These are phyloP conservation scores for Lasiosphaeria hispida DNA, from an alignment of 495 filamentous ascomycete genomes.

Conservation along the genomic window DNA sequence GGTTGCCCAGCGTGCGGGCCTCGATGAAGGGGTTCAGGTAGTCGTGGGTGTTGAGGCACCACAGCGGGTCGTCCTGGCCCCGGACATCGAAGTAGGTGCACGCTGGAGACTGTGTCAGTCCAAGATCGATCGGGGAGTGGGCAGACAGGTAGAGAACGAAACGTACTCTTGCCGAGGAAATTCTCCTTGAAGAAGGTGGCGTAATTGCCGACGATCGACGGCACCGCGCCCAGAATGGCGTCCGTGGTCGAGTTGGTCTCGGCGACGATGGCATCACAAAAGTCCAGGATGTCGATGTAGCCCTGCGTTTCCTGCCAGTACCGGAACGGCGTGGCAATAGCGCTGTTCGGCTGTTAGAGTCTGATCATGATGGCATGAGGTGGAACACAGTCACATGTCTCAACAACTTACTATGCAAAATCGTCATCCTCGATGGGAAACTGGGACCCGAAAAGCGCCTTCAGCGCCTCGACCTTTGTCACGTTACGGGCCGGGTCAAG, in stretches of 20 bases:
- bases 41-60: conserved; percentile 61
- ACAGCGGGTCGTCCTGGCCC: conserved; percentile 46
- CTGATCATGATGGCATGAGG: too few relatives aligned
- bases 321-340: conserved; percentile 24
- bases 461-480: conserved; percentile 21
- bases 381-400: conserved; percentile 20
- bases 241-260: conserved; percentile 1
- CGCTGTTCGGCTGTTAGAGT: conserved; percentile 1
- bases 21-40: conserved; percentile 54
- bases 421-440: conserved; percentile 29
- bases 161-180: conserved; percentile 51
- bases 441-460: conserved; percentile 20
- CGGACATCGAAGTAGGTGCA: conserved; percentile 48
- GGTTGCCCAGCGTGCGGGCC: conserved; percentile 52
- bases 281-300: conserved; percentile 51
- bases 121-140: background rate
- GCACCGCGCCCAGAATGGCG: conserved; percentile 23
- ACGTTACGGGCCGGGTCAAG: conserved; percentile 14
- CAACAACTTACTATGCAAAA: conserved; percentile 24
- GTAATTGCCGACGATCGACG: conserved; percentile 44
- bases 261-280: conserved; percentile 38
- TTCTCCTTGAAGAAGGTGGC: conserved; percentile 49
- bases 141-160: too few relatives aligned
- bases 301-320: conserved; percentile 29
- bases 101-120: conserved; percentile 8